Evolutionary conservation across 2,329 filamentous ascomycete genomes (phyloP), one percentile per base, ranked within the genome.

Genomic region (Fusarium mundagurra): DNA sequence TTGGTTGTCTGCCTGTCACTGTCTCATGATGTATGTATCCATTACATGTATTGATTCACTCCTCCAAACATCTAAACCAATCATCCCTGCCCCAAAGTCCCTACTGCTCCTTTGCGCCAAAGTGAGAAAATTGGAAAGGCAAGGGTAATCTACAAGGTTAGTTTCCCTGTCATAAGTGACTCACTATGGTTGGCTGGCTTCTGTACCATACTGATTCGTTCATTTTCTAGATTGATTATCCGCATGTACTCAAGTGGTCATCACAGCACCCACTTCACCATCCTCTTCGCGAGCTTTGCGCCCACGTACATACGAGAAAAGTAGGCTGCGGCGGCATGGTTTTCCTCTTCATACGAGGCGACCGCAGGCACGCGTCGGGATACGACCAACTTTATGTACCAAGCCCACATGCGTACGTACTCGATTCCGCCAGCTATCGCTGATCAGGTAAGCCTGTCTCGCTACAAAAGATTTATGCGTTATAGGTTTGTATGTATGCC

Each of bases 291-390:
- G 47, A 73, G 67, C 69, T 74, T 64, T 68, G 60, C 61, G 50
- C 67, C 61, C 60, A 74, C 67, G 59, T 58, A 73, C 70, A 72
- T 77, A 76, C 71, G 71, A 74, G 72, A 64, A 68, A 74, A 77
- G 47, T 65, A 76, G 64, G 73, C 72, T 76, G 72, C 73, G 71
- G 71, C 68, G 69, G 61, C 67, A 77, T 73, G 69, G 67, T 76
- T 76, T 77, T 50, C 29, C 65, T 61, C 53, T 65, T 65, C 67
- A 70, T 66, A 77, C 72, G 76, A 77, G 75, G 74, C 67, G 63
- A 69, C 55, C 51, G 60, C 62, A 69, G 61, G 65, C 51, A 67
- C 58, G 64, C 62, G 59, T 70, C 64, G 63, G 64, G 65, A 75
- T 76, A 67, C 66, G 67, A 45, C 70, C 66, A 73, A 61, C 67